Evolutionary conservation across 2,329 filamentous ascomycete genomes (phyloP).

Genomic region (Xylariaceae sp.): DNA sequence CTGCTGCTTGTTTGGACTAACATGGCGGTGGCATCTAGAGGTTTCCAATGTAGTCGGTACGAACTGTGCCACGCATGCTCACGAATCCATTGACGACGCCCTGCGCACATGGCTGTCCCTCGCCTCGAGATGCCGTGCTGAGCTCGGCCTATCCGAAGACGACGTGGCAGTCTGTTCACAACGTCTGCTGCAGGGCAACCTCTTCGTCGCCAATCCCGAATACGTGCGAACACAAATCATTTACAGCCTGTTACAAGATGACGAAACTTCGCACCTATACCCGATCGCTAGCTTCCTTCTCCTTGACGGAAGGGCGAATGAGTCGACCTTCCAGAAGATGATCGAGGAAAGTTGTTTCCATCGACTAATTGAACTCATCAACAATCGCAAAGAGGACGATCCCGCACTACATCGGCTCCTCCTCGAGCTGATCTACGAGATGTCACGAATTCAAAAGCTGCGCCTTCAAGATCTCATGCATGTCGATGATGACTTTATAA

Average conservation of each 20-base stretch:
- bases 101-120: slow-evolving; percentile 79
- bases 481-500: slow-evolving; percentile 75
- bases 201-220: slow-evolving; percentile 70
- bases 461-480: slow-evolving; percentile 69
- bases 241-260: slow-evolving; percentile 85
- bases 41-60: slow-evolving; percentile 43
- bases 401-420: slow-evolving; percentile 71
- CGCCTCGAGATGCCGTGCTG: slow-evolving; percentile 68
- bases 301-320: slow-evolving; percentile 75
- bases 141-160: slow-evolving; percentile 69
- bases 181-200: slow-evolving; percentile 65
- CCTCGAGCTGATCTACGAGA: slow-evolving; percentile 89
- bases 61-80: slow-evolving; percentile 39
- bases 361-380: slow-evolving; percentile 75
- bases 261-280: slow-evolving; percentile 73
- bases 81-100: slow-evolving; percentile 70
- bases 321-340: slow-evolving; percentile 79
- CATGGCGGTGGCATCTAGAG: slow-evolving; percentile 33
- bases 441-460: slow-evolving; percentile 85
- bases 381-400: slow-evolving; percentile 58
- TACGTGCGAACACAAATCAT: slow-evolving; percentile 93
- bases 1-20: neutral
- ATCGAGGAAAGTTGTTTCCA: slow-evolving; percentile 78
- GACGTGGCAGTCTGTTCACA: slow-evolving; percentile 77
- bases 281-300: slow-evolving; percentile 78